These are phyloP conservation scores for Sanghuangporus sanghuang DNA, from an alignment of 1,284 basidiomycete genomes.

Conservation along the genomic window DNA sequence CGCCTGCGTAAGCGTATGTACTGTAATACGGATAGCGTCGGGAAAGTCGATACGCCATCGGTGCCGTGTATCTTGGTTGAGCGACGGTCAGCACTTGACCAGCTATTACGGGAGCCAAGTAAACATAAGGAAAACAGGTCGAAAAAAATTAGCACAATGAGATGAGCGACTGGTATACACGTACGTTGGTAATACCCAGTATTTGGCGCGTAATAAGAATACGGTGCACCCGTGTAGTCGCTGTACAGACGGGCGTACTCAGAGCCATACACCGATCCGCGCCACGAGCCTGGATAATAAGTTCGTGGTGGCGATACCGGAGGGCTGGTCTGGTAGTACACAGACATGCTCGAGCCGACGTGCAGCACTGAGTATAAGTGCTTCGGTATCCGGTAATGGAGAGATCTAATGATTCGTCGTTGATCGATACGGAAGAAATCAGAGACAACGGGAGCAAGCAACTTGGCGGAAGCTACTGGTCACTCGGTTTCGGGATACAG, in stretches of 20 bases:
- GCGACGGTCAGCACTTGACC: constrained; percentile 1
- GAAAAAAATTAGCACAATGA: background rate
- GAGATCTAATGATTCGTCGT: background rate
- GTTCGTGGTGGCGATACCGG: constrained; percentile 4
- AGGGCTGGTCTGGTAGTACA: constrained; percentile 13
- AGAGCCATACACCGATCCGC: background rate
- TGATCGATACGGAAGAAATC: background rate
- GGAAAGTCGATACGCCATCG: constrained; percentile 11
- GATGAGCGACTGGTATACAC: background rate
- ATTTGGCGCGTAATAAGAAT: background rate
- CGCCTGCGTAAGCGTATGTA: background rate
- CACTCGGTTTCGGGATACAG: background rate
- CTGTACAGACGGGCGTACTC: constrained; percentile 6
- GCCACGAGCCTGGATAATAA: constrained; percentile 4
- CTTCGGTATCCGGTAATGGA: background rate
- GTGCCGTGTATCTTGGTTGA: constrained; percentile 9
- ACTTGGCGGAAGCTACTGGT: too few relatives aligned
- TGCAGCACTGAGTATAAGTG: background rate
- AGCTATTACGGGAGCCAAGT: background rate
- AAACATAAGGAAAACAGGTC: background rate
- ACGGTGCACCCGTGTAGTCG: background rate
- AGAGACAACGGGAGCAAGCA: background rate
- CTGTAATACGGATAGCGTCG: background rate
- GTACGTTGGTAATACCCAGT: constrained; percentile 8
- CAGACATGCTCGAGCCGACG: constrained; percentile 2